Evolutionary conservation across 345 rosid genomes (phyloP), one percentile per base, ranked within the genome.

Genomic region (Dipteronia dyeriana): DNA sequence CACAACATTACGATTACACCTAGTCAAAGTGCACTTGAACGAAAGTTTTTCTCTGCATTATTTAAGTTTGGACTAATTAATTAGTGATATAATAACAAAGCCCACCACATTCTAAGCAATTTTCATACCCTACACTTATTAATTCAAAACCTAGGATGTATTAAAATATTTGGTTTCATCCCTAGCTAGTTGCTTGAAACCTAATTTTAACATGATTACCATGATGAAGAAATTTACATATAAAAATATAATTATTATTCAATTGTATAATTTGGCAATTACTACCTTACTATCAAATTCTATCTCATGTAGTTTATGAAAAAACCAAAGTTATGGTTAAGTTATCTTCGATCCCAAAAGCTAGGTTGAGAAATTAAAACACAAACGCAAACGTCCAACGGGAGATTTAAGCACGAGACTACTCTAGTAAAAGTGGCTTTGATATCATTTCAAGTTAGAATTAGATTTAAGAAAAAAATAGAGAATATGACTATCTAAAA

Each of bases 21-120:
- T 9, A 70, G 70, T 80, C 75, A 39, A 82, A 71, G 31, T 38
- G 75, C 87, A 76, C 87, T 71, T 78, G 66, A 75, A 34, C 78
- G 29, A 64, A 22, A 51, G 5, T 56, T 16, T 9, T 9, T 14
- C 31, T 11, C 11, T 38, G 34, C 56, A 75, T 70, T 76, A 65
- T 84, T 82, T 72, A 72, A 67, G 38, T 23, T 54, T 34, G 31
- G 38, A 34, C 38, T 34, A 34, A 34, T 34, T 34, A 34, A 34
- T 34, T 34, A 34, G 38, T 34, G 38, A 34, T 34, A 34, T 34
- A 34, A 34, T 34, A 34, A 34, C 4, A 4, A 4, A 34, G 6
- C 38, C 38, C 5, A 4, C 38, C 38, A 31, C 5, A 34, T 34
- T 34, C 38, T 34, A 34, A 67, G 17, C 49, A 5, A 23, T 43